Conservation (phyloP, 1,284 basidiomycete genomes). For the Apiotrichum mycotoxinovorans region DNA sequence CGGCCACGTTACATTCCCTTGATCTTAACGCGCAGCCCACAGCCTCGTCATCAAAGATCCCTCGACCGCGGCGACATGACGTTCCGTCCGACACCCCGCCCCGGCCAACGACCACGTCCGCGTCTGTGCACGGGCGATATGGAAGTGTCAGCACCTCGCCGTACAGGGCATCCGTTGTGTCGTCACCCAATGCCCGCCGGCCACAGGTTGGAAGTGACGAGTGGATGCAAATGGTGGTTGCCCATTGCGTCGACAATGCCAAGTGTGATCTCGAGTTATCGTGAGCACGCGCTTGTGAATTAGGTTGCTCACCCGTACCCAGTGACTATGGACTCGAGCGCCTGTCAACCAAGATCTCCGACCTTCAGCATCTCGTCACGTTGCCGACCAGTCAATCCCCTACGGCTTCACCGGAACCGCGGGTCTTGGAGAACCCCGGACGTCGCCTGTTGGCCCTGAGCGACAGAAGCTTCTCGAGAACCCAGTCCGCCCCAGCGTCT, state of each 20-base stretch:
- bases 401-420: background rate
- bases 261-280: constrained; percentile 27
- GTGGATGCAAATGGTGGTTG: constrained; percentile 41
- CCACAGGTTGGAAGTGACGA: constrained; percentile 33
- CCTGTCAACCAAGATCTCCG: constrained; percentile 40
- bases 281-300: constrained; percentile 20
- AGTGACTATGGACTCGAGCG: constrained; percentile 28
- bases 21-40: constrained; percentile 19
- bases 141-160: constrained; percentile 4
- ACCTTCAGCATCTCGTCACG: constrained; percentile 43
- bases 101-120: background rate
- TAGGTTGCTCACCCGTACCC: background rate
- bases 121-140: constrained; percentile 1
- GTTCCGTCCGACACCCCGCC: constrained; percentile 2
- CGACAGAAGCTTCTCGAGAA: constrained; percentile 30
- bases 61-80: constrained; percentile 21
- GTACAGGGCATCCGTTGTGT: background rate
- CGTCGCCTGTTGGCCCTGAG: constrained; percentile 7
- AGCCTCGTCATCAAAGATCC: constrained; percentile 8
- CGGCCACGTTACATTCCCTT: constrained; percentile 35
- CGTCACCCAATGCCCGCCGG: background rate
- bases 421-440: background rate
- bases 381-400: constrained; percentile 27
- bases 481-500: constrained; percentile 34
- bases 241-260: constrained; percentile 36